Conservation (phyloP, 1,284 basidiomycete species). For the Rhodotorula sp. region DNA sequence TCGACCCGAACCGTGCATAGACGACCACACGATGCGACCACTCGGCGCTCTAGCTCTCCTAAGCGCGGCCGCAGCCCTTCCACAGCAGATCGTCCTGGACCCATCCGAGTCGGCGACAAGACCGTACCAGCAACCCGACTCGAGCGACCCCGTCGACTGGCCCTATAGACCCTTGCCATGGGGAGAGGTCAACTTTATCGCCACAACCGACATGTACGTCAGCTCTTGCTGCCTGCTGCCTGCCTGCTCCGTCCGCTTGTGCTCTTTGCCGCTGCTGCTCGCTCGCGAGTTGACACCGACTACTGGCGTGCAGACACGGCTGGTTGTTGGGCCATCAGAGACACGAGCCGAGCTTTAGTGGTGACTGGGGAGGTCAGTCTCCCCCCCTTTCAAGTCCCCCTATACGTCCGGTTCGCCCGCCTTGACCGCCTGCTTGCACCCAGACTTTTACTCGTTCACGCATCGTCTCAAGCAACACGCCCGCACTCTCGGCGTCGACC, state of each 20-base stretch:
- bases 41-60: not conserved
- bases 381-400: not conserved
- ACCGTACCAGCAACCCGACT: conserved; percentile 31
- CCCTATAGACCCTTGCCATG: conserved; percentile 41
- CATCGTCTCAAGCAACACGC: conserved; percentile 38
- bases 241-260: not conserved
- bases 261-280: not conserved
- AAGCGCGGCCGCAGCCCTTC: not conserved
- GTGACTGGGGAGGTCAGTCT: conserved; percentile 36
- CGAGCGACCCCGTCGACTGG: conserved; percentile 16
- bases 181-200: conserved; percentile 43
- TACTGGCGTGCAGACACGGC: conserved; percentile 34
- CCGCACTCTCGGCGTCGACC: conserved; percentile 39
- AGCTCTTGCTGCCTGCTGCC: not conserved
- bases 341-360: conserved; percentile 42
- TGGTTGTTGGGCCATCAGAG: conserved; percentile 44
- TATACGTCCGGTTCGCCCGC: too few relatives aligned
- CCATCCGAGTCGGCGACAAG: not conserved
- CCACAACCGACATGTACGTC: conserved; percentile 38
- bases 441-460: conserved; percentile 43
- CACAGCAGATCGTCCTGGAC: too few relatives aligned
- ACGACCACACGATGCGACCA: too few relatives aligned
- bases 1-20: not conserved
- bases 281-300: not conserved
- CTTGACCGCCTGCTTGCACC: too few relatives aligned